Evolutionary conservation across 208 protist species (phyloP), one percentile per base, ranked within the genome.

Genomic region (Porcisia deanei): DNA sequence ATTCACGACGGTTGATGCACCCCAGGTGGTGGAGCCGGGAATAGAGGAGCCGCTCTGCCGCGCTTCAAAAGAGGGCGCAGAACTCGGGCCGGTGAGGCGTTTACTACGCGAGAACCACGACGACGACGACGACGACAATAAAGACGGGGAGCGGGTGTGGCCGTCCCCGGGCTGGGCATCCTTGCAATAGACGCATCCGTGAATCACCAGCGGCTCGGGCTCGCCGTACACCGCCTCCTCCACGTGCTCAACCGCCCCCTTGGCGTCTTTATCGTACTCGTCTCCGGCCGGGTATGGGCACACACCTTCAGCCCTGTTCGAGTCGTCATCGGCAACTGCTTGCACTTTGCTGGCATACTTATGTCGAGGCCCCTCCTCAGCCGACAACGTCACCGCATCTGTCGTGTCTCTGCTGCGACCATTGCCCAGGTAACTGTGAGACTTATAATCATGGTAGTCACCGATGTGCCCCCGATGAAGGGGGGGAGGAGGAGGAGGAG

Each of bases 1-100:
- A 34, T 73, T 64, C 5, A 85, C 25, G 25, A 76, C 76, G 73
- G 66, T 37, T 3, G 41, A 30, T 25, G 57, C 57, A 22, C 20
- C 16, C 65, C 6, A 49, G 47, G 47, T 52, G 47, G 47, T 52
- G 8, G 47, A 12, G 47, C 5, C 59, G 5, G 68, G 0, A 61
- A 49, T 16, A 61, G 43, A 45, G 58, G 45, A 14, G 41, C 0
- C 45, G 45, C 64, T 30, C 30, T 25, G n/a, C 30, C 45, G 45
- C 18, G 45, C 25, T 5, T 4, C 22, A 5, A 41, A 55, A 12
- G 43, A 30, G n/a, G 57, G 25, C 25, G 57, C 45, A 20, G 43
- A 37, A 30, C n/a, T 14, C 14, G 12, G 4, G 45, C 52, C 41
- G 6, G 39, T 47, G 65, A 45, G 39, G 41, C n/a, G 14, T 53